Evolutionary conservation across 805 yeast genomes (phyloP), one percentile per base, ranked within the genome.

Genomic region (Lipomyces mesembrius): DNA sequence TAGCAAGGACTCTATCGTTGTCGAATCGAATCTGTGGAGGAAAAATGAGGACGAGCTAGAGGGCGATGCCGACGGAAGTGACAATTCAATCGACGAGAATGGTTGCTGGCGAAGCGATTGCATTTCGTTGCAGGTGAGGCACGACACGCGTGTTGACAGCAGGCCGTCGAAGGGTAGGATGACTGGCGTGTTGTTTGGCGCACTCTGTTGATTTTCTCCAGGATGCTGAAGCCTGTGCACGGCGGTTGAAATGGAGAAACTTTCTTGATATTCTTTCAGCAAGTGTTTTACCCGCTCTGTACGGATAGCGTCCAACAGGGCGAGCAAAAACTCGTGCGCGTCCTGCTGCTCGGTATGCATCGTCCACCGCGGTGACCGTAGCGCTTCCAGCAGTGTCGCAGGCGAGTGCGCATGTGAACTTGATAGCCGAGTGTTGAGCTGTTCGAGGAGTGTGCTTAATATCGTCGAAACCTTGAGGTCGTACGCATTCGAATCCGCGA

Each of bases 61-160:
- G 8, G 62, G 32, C 12, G 53, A 11, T 12, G 60, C 8, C 6
- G 51, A 17, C 57, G 71, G 69, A 17, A 68, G 53, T 17, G 67
- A 54, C n/a, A 79, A 62, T 49, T 79, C 81, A 22, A 79, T 73
- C 0, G 79, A 76, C 34, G 80, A 76, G n/a, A 87, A 83, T 0
- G 91, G 90, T 0, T 95, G 88, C 71, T 88, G 89, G 68, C 97
- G 83, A 20, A 93, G 88, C 1, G 98, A 98, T 63, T 97, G 97
- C 77, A 87, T 91, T 74, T 94, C 98, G 66, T 97, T 97, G 83
- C 98, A 94, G 17, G 82, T 82, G 61, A 91, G 82, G 76, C 98
- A 94, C 0, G 97, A 97, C 60, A 94, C 92, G 74, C 98, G 83
- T 74, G 91, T 96, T 7, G 92, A 94, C 34, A 88, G 84, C 2